Evolutionary conservation across 78 protist species (phyloP).

Genomic region (Pigoraptor vietnamica): DNA sequence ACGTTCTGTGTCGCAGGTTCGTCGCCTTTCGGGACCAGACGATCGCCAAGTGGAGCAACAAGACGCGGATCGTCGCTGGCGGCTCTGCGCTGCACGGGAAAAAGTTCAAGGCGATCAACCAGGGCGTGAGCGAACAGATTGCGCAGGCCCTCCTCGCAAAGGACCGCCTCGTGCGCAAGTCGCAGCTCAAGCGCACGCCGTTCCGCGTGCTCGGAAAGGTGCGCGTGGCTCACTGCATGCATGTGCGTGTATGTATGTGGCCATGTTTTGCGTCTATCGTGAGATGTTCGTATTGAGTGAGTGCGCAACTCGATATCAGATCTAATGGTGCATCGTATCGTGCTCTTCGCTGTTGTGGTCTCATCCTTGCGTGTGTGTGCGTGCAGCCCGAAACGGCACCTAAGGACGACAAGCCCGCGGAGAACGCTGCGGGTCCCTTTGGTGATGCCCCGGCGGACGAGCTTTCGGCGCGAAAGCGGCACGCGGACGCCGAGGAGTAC

Average conservation of each 20-base stretch:
- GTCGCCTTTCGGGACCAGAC: neutral
- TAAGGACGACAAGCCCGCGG: too few relatives aligned
- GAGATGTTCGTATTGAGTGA: too few relatives aligned
- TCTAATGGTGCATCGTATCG: too few relatives aligned
- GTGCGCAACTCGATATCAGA: too few relatives aligned
- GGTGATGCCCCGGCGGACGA: too few relatives aligned
- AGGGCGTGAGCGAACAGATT: neutral
- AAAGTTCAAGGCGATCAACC: constrained; percentile 11
- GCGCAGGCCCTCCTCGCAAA: neutral
- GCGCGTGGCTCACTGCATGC: neutral
- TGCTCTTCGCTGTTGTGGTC: too few relatives aligned
- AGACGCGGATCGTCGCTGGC: neutral
- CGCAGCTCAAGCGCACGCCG: neutral
- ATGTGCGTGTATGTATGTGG: neutral
- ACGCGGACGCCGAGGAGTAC: neutral
- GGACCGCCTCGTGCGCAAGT: neutral
- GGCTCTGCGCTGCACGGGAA: neutral
- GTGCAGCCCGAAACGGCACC: too few relatives aligned
- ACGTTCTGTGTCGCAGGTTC: neutral
- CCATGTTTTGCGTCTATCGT: too few relatives aligned
- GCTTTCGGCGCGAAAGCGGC: neutral
- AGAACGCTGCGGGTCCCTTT: too few relatives aligned
- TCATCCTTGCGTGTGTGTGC: too few relatives aligned
- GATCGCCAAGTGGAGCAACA: neutral
- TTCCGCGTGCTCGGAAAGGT: neutral